These are phyloP conservation scores for Phytophthora crassamura DNA, from an alignment of 352 stramenopile genomes.

Conservation along the genomic window DNA sequence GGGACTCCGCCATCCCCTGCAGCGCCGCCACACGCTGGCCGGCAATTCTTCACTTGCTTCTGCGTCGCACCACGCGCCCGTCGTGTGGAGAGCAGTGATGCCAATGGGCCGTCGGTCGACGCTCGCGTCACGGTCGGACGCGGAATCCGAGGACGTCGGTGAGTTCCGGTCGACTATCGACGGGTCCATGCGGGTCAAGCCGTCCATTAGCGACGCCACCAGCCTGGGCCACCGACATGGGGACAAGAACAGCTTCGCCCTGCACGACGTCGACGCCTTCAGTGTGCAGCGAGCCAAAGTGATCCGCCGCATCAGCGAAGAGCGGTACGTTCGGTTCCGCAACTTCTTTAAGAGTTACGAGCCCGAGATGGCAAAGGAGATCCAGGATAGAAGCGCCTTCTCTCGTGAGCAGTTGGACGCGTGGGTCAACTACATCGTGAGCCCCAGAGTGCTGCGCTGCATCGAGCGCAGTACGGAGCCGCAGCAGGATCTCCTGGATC, in stretches of 20 bases:
- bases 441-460: conserved; percentile 36
- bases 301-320: conserved; percentile 31
- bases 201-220: conserved; percentile 30
- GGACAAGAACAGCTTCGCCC: conserved; percentile 21
- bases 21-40: conserved; percentile 28
- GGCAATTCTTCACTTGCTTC: conserved; percentile 26
- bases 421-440: conserved; percentile 50
- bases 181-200: conserved; percentile 26
- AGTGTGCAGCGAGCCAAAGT: conserved; percentile 36
- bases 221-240: conserved; percentile 2
- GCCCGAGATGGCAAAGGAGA: conserved; percentile 39
- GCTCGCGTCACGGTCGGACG: conserved; percentile 14
- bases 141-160: conserved; percentile 9
- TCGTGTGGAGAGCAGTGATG: conserved; percentile 39
- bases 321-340: conserved; percentile 40
- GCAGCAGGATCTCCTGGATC: conserved; percentile 37
- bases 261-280: conserved; percentile 36
- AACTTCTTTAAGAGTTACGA: conserved; percentile 52
- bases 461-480: conserved; percentile 20
- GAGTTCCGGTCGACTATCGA: conserved; percentile 27
- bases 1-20: conserved; percentile 5
- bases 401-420: conserved; percentile 35
- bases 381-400: conserved; percentile 33
- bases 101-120: conserved; percentile 30
- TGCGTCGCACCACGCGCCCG: conserved; percentile 19